Evolutionary conservation across 306 rosid species (phyloP).

Genomic region (Lithocarpus polystachyus): DNA sequence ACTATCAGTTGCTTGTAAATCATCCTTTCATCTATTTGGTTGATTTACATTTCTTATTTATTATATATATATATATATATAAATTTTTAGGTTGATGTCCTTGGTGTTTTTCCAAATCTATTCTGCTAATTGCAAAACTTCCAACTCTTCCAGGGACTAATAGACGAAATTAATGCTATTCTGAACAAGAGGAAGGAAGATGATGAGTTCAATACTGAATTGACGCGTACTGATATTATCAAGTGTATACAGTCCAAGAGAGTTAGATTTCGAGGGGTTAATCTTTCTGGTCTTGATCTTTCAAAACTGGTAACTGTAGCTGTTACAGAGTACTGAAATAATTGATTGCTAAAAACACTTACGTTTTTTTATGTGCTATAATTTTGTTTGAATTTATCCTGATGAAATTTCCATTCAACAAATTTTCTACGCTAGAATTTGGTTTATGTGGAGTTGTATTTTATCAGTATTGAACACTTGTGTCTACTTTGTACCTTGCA

Average conservation of each 20-base stretch:
- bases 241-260: constrained; percentile 84
- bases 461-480: background rate
- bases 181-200: constrained; percentile 57
- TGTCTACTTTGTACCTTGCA: background rate
- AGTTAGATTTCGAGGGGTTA: constrained; percentile 90
- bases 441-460: background rate
- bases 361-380: background rate
- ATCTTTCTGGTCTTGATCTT: constrained; percentile 93
- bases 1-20: constrained; percentile 80
- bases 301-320: constrained; percentile 69
- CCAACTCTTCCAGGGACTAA: constrained; percentile 64
- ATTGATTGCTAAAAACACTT: constrained; percentile 11
- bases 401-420: background rate
- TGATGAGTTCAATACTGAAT: constrained; percentile 61
- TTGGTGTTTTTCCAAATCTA: background rate
- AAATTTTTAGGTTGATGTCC: background rate
- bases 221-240: constrained; percentile 84
- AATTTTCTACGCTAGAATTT: background rate
- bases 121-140: background rate
- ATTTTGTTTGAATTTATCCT: background rate
- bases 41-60: background rate
- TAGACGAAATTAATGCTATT: constrained; percentile 56
- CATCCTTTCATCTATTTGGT: constrained; percentile 12
- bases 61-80: background rate
- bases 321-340: constrained; percentile 4